A percentile compares a stretch with the other conserved stretches of the same genome.
Evolutionary conservation across 805 yeast species (phyloP).

Genomic region (Komagataella populi): DNA sequence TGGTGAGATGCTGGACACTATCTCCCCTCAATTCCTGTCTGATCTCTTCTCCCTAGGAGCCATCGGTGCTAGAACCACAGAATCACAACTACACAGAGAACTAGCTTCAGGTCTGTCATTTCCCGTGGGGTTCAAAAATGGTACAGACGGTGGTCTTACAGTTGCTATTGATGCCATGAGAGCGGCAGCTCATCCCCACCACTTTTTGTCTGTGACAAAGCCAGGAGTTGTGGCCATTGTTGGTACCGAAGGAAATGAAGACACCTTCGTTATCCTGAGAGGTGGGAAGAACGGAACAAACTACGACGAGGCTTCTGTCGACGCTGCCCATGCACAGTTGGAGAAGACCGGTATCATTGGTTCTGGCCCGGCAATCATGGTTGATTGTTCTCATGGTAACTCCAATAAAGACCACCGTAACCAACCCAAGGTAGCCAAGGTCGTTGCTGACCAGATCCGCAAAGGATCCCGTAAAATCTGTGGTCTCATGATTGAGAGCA

Average conservation of each 20-base stretch:
- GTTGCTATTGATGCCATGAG: slow-evolving; percentile 92
- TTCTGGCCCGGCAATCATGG: slow-evolving; percentile 56
- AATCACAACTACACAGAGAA: slow-evolving; percentile 95
- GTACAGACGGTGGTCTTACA: slow-evolving; percentile 89
- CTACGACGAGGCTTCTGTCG: slow-evolving; percentile 71
- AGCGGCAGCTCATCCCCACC: slow-evolving; percentile 88
- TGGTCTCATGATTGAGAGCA: slow-evolving; percentile 94
- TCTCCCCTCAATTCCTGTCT: slow-evolving; percentile 88
- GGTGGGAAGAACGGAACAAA: slow-evolving; percentile 95
- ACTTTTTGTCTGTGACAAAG: slow-evolving; percentile 94
- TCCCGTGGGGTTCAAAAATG: slow-evolving; percentile 98
- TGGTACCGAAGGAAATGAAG: slow-evolving; percentile 88
- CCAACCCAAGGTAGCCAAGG: slow-evolving; percentile 84
- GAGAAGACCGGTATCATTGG: slow-evolving; percentile 21
- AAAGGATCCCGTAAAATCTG: slow-evolving; percentile 69
- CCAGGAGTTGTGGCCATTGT: slow-evolving; percentile 95
- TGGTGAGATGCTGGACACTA: slow-evolving; percentile 95
- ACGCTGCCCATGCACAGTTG: slow-evolving; percentile 57
- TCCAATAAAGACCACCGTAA: slow-evolving; percentile 87
- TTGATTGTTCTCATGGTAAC: slow-evolving; percentile 97
- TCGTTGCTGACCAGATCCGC: slow-evolving; percentile 71
- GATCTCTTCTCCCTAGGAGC: slow-evolving; percentile 93
- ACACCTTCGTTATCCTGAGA: slow-evolving; percentile 88
- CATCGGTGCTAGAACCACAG: slow-evolving; percentile 98
- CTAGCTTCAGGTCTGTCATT: slow-evolving; percentile 95